Evolutionary conservation across 805 yeast species (phyloP), one percentile per base, ranked within the genome.

Genomic region (Myxozyma mucilagina): DNA sequence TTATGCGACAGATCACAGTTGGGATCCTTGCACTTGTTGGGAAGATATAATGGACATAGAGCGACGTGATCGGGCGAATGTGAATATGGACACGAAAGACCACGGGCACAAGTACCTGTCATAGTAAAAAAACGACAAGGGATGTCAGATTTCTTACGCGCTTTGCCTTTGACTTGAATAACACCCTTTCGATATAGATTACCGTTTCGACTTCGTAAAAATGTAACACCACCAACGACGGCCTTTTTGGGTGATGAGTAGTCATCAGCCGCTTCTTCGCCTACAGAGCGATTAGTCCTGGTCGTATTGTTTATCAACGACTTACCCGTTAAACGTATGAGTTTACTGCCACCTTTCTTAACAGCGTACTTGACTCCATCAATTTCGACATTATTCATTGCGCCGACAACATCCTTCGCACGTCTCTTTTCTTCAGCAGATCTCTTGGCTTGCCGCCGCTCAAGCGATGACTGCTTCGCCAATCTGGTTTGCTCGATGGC

Each of bases 1-100:
- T 71, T 72, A 71, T 89, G 96, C 41, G 85, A 81, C 29, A 84
- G 71, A 4, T 74, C 72, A 69, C 96, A 89, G 9, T 60, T 29
- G 18, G 73, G 70, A 34, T 76, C 75, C 29, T 65, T 59, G 69
- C 94, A 88, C 36, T 72, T 72, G 3, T 80, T 82, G 42, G 74
- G 73, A 47, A 84, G 73, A 56, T 71, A 79, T 10, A 76, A 74
- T 29, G 79, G 78, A 71, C 96, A 89, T 4, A 87, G 70, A 5
- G 85, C 79, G 20, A 84, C 76, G 49, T 79, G 84, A 4, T 74
- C 64, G 24, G 76, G 72, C 51, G 81, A 80, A 69, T 88, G 94
- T 4, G 70, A 69, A 67, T 79, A 86, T 29, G 75, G 75, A 70
- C 94, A 89, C 4, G 69, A 60, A 20, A 75, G 69, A 18, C 83